Evolutionary conservation across 2,329 filamentous ascomycete species (phyloP).

Genomic region (Myriangium duriaei): DNA sequence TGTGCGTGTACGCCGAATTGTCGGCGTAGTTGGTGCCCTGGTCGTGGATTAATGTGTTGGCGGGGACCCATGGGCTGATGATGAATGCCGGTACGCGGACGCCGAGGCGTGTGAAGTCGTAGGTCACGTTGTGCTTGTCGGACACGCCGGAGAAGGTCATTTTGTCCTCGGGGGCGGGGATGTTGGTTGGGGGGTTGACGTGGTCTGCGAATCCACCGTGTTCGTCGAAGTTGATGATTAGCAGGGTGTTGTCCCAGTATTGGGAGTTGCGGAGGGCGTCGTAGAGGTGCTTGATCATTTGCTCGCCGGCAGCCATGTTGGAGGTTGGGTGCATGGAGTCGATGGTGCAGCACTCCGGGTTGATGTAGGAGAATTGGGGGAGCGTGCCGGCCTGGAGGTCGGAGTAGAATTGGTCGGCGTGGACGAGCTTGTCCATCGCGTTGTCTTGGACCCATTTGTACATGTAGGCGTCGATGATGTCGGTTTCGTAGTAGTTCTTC

Average conservation of each 20-base stretch:
- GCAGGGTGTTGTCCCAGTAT: constrained; percentile 28
- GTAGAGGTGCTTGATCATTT: constrained; percentile 53
- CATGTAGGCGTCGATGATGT: constrained; percentile 26
- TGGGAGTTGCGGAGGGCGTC: constrained; percentile 28
- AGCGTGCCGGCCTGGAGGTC: constrained; percentile 17
- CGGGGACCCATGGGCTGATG: constrained; percentile 22
- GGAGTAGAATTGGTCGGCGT: constrained; percentile 16
- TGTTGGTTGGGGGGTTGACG: constrained; percentile 25
- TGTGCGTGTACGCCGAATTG: constrained; percentile 29
- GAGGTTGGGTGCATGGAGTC: constrained; percentile 30
- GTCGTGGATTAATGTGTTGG: constrained; percentile 26
- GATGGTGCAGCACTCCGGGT: constrained; percentile 19
- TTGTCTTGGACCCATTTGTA: constrained; percentile 29
- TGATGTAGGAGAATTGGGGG: constrained; percentile 18
- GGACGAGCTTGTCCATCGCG: constrained; percentile 22
- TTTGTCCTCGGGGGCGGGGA: constrained; percentile 23
- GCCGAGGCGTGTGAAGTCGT: constrained; percentile 28
- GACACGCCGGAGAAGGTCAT: constrained; percentile 22
- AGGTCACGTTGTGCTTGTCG: constrained; percentile 23
- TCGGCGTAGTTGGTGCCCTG: constrained; percentile 26
- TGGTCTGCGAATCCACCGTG: constrained; percentile 31
- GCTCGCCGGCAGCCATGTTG: constrained; percentile 23
- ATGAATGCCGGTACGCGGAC: constrained; percentile 28
- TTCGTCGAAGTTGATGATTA: constrained; percentile 31
- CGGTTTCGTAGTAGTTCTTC: constrained; percentile 32